Evolutionary conservation across 768 basidiomycete species (phyloP), one percentile per base, ranked within the genome.

Genomic region (Suillus paluster): DNA sequence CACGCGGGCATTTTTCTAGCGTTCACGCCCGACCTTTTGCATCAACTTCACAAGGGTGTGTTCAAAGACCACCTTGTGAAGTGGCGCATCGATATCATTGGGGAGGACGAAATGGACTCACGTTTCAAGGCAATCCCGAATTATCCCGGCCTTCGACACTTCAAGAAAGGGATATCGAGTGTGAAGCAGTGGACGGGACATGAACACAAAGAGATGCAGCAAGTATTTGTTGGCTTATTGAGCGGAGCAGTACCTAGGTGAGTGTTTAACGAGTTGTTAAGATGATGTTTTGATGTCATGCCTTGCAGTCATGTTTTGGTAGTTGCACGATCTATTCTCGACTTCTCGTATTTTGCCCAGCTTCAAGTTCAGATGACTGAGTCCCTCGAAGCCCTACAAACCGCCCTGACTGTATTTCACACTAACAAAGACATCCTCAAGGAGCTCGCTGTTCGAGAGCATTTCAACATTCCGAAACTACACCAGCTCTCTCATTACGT

Each of bases 11-110:
- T 84, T 44, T 80, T 78, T 63, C 1, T 34, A 0, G 72, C 61
- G 17, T 63, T 84, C 36, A 79, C 77, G 1, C 75, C 77, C n/a
- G 70, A 81, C 70, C 45, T 82, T 21, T 76, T 83, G 17, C 83
- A 85, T 60, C 81, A 83, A 64, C 68, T 84, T 0, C 76, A 83
- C 66, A 79, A 84, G 63, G 83, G 83, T 0, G 60, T 81, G 1
- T 80, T 83, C 72, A 80, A 80, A 55, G 77, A 81, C 54, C 81
- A 83, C 58, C 57, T 80, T 4, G 69, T 76, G 1, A 71, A 67
- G 11, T 83, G 81, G 81, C 71, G 65, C 15, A 68, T 66, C 6
- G 19, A 46, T 2, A 23, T 67, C 14, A 42, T 64, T 1, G 66
- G 66, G 4, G 48, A 48, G 10, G 56, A 42, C 3, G 67, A 67